Evolutionary conservation across 331 rosid species (phyloP).

Genomic region (Acacia concinna): DNA sequence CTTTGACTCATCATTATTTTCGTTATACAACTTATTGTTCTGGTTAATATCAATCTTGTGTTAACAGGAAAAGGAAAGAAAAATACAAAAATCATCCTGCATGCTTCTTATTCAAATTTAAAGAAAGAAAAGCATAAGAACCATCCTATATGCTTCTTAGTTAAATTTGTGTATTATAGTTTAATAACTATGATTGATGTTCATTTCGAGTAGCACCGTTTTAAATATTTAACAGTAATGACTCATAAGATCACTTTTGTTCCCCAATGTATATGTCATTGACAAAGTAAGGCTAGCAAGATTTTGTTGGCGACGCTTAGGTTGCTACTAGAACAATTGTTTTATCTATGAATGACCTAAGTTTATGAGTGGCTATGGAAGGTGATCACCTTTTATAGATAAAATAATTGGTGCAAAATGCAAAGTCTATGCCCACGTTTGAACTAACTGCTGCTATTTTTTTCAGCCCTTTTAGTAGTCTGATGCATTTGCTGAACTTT

Average conservation of each 20-base stretch:
- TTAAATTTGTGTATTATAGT: neutral
- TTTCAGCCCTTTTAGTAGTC: neutral
- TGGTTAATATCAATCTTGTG: neutral
- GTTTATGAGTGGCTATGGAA: neutral
- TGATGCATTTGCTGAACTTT: neutral
- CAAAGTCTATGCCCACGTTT: neutral
- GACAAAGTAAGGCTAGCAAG: neutral
- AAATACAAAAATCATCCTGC: neutral
- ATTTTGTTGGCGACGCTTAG: neutral
- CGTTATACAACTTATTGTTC: neutral
- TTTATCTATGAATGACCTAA: neutral
- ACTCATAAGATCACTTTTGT: neutral
- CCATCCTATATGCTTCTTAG: conserved; percentile 22
- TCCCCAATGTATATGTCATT: neutral
- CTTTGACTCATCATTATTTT: neutral
- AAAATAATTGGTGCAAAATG: neutral
- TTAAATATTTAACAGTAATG: neutral
- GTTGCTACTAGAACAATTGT: conserved; percentile 1
- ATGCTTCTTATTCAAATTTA: neutral
- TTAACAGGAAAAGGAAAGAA: neutral
- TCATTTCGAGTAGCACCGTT: neutral
- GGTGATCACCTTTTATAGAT: neutral
- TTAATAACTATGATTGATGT: neutral
- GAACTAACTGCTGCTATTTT: neutral
- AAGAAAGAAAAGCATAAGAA: neutral